Conservation (phyloP, 1,139 yeast species). For the Groenewaldozyma sp. region DNA sequence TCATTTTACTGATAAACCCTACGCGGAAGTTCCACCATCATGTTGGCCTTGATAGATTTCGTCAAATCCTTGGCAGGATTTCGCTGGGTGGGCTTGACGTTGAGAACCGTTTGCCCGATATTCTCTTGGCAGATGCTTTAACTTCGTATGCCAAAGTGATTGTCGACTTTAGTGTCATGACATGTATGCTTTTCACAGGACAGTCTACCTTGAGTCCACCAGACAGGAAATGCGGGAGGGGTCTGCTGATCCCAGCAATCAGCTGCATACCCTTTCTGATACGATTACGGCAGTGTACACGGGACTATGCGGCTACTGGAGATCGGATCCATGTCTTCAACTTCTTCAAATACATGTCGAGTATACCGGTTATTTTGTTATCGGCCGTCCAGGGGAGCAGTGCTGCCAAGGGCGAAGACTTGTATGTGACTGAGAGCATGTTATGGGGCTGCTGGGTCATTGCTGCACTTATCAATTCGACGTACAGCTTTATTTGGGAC, state of each 20-base stretch:
- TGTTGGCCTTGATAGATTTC: conserved; percentile 23
- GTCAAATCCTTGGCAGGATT: conserved; percentile 44
- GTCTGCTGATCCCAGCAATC: conserved; percentile 40
- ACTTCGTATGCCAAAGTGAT: conserved; percentile 71
- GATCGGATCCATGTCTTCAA: conserved; percentile 54
- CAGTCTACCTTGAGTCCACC: conserved; percentile 25
- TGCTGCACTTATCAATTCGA: conserved; percentile 51
- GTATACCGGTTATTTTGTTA: conserved; percentile 48
- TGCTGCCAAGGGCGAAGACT: conserved; percentile 1
- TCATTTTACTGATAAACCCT: conserved; percentile 18
- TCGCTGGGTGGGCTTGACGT: conserved; percentile 47
- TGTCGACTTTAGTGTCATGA: conserved; percentile 52
- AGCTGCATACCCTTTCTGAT: conserved; percentile 58
- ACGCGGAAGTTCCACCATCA: conserved; percentile 19
- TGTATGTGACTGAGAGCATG: conserved; percentile 18
- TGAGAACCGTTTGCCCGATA: conserved; percentile 59
- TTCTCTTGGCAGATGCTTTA: conserved; percentile 68
- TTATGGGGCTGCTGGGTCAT: conserved; percentile 41
- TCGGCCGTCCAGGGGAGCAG: conserved; percentile 15
- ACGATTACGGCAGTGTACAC: conserved; percentile 71
- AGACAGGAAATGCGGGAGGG: conserved; percentile 30
- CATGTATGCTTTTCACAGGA: conserved; percentile 32
- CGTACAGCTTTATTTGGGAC: conserved; percentile 84
- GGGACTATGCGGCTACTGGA: conserved; percentile 49
- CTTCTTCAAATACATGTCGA: conserved; percentile 62